A percentile compares a stretch with the other conserved stretches of the same genome.
phyloP scores from a whole-genome alignment of 2,329 filamentous ascomycete species.

The Aspergillus amoenus region DNA sequence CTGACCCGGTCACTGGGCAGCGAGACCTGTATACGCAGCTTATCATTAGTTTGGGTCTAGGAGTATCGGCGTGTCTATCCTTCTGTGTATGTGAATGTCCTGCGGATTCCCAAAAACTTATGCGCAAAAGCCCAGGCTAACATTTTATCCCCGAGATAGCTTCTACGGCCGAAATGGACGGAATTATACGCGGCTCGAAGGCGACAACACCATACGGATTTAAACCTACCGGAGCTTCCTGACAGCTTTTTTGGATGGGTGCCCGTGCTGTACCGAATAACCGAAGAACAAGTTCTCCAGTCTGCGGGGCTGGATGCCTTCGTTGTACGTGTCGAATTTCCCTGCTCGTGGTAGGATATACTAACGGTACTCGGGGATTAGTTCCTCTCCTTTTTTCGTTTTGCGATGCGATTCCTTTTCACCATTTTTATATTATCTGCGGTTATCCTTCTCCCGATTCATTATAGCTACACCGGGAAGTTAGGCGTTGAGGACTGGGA shows the following conservation, averaged over 20 bases:
- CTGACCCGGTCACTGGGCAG: slow-evolving; percentile 32
- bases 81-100: slow-evolving; percentile 43
- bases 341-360: neutral
- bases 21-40: slow-evolving; percentile 47
- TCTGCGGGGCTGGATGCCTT: slow-evolving; percentile 93
- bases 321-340: slow-evolving; percentile 58
- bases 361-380: slow-evolving; percentile 26
- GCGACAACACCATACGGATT: slow-evolving; percentile 66
- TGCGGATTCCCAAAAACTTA: no score
- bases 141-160: slow-evolving; percentile 46
- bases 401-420: slow-evolving; percentile 81
- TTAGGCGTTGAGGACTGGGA: slow-evolving; percentile 40
- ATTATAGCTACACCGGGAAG: slow-evolving; percentile 62
- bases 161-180: slow-evolving; percentile 88
- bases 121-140: slow-evolving; percentile 11
- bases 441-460: slow-evolving; percentile 80
- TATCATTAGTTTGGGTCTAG: slow-evolving; percentile 43
- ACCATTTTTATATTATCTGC: slow-evolving; percentile 79
- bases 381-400: slow-evolving; percentile 94
- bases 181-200: slow-evolving; percentile 86
- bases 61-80: slow-evolving; percentile 44
- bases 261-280: slow-evolving; percentile 76
- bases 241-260: slow-evolving; percentile 93
- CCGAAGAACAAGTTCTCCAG: slow-evolving; percentile 82
- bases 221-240: slow-evolving; percentile 72